A percentile compares a stretch with the other conserved stretches of the same genome.
Evolutionary conservation across 345 rosid genomes (phyloP).

Genomic region (Hibiscus syriacus): DNA sequence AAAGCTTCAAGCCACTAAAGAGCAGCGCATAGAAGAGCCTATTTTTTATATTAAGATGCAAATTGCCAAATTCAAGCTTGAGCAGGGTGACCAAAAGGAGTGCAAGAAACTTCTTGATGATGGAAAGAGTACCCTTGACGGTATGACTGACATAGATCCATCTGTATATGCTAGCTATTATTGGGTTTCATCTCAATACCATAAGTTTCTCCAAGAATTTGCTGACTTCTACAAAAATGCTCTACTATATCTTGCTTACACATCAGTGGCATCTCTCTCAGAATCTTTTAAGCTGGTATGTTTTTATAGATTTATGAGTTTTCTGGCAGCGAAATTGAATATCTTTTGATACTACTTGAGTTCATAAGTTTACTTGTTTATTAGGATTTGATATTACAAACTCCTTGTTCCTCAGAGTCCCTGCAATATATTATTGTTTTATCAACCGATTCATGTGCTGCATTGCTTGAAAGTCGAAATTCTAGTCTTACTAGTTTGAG

Average conservation of each 20-base stretch:
- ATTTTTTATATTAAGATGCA: slow-evolving; percentile 84
- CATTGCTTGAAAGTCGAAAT: background rate
- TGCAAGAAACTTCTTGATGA: slow-evolving; percentile 87
- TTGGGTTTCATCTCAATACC: slow-evolving; percentile 92
- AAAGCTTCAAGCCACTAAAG: slow-evolving; percentile 76
- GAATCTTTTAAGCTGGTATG: slow-evolving; percentile 92
- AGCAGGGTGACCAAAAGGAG: slow-evolving; percentile 82
- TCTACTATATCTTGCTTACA: slow-evolving; percentile 90
- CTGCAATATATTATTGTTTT: background rate
- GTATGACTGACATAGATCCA: slow-evolving; percentile 98
- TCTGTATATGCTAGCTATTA: slow-evolving; percentile 80
- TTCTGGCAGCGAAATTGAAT: background rate
- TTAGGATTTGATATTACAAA: background rate
- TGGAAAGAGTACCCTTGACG: slow-evolving; percentile 77
- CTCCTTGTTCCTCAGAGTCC: background rate
- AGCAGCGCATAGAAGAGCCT: slow-evolving; percentile 78
- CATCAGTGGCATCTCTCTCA: slow-evolving; percentile 82
- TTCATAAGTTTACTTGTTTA: background rate
- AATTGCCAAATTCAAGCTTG: slow-evolving; percentile 78
- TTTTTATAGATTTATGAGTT: slow-evolving; percentile 1
- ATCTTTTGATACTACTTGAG: background rate
- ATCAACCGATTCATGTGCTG: background rate
- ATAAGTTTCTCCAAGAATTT: slow-evolving; percentile 76
- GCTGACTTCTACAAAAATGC: slow-evolving; percentile 90
- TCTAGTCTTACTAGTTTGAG: background rate